Conservation (phyloP, 768 basidiomycete species). For the Lentinula sp. region DNA sequence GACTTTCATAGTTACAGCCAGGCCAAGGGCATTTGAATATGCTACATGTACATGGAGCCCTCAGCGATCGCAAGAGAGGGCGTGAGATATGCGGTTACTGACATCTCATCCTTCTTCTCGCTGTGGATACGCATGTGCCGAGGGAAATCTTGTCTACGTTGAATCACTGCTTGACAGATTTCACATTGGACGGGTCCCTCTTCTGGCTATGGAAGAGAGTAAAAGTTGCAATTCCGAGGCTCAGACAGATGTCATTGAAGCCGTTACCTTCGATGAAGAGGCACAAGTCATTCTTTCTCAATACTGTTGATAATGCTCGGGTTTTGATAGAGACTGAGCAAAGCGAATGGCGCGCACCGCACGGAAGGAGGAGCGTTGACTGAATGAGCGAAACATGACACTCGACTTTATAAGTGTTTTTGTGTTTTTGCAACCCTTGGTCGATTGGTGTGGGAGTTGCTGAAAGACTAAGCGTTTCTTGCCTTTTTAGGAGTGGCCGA, state of each 20-base stretch:
- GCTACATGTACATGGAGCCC: neutral
- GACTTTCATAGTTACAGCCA: neutral
- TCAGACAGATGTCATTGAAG: too few species aligned
- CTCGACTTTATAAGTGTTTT: neutral
- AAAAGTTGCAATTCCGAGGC: neutral
- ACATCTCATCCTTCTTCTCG: neutral
- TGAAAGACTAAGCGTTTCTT: neutral
- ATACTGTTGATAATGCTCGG: neutral
- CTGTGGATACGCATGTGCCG: neutral
- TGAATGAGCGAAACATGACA: neutral
- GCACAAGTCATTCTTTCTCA: neutral
- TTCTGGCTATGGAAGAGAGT: neutral
- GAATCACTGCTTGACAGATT: neutral
- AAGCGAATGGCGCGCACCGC: neutral
- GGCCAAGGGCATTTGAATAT: slow-evolving; percentile 1
- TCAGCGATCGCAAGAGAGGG: neutral
- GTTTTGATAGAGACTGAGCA: neutral
- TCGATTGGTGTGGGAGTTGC: slow-evolving; percentile 2
- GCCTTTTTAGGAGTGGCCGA: neutral
- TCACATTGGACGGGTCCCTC: neutral
- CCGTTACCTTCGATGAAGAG: neutral
- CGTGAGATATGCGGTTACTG: neutral
- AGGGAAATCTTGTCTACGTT: neutral
- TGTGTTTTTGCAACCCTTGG: too few species aligned
- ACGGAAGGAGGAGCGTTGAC: neutral